Conservation (phyloP, 2,329 filamentous ascomycete genomes). For the Graphilbum ipis-grandicollis region DNA sequence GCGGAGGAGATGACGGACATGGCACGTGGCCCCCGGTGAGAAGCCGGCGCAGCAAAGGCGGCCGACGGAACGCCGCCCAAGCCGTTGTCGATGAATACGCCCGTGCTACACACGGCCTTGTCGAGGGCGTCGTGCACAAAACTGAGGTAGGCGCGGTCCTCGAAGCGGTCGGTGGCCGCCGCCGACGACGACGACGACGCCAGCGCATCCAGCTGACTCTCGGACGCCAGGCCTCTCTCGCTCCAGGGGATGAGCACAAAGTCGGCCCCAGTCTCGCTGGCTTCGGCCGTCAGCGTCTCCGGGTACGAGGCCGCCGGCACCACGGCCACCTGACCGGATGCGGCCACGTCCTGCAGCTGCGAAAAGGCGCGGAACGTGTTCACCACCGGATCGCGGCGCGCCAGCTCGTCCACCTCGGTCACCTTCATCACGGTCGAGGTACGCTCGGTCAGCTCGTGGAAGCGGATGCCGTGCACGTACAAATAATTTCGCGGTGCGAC, state of each 20-base stretch:
- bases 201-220: constrained; percentile 32
- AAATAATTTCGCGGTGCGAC: constrained; percentile 34
- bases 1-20: constrained; percentile 45
- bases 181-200: constrained; percentile 22
- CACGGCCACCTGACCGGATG: constrained; percentile 66
- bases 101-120: constrained; percentile 47
- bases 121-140: constrained; percentile 58
- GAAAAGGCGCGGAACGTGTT: constrained; percentile 85
- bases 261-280: constrained; percentile 51
- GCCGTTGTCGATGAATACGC: constrained; percentile 60
- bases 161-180: constrained; percentile 40
- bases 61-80: constrained; percentile 16
- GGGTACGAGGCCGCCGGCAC: constrained; percentile 64
- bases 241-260: constrained; percentile 81
- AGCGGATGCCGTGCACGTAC: constrained; percentile 67
- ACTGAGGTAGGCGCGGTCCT: constrained; percentile 44
- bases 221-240: constrained; percentile 58
- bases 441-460: constrained; percentile 79
- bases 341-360: constrained; percentile 64
- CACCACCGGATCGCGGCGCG: constrained; percentile 60
- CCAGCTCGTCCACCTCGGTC: constrained; percentile 58
- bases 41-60: constrained; percentile 25
- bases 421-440: constrained; percentile 92
- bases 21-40: too few relatives aligned
- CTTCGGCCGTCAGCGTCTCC: constrained; percentile 55